Base-by-base conservation (phyloP, 1,284 basidiomycete species). In the Ceratobasidium sp. region DNA sequence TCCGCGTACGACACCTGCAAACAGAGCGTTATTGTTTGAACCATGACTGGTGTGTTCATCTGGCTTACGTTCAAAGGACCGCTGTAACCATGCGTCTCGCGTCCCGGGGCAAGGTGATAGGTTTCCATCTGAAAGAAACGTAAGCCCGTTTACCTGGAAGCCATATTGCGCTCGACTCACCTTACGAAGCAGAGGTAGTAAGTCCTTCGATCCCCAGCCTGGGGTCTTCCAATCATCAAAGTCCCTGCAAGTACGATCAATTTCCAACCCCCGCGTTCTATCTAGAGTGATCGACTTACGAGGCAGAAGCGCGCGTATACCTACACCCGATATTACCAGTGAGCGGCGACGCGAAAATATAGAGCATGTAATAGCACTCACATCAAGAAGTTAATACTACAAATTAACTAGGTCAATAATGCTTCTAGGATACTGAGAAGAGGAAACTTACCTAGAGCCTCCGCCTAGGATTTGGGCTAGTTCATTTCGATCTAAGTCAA, bases 211-310 rank as follows among this genome's bases (percentile, higher is more conserved):
- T 5, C 48, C 24, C 71, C 71, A 73, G 6, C 71, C 71, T 8
- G 57, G 47, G 48, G 71, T 54, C n/a, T 73, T 63, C 71, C 71
- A 73, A 27, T 73, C 71, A 53, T 63, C 71, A 54, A 50, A 63
- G n/a, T 73, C 71, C 24, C 71, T 73, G n/a, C 14, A 29, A 48
- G 45, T 31, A 19, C 11, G 29, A 57, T n/a, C 57, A 14, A 50
- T 24, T 24, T n/a, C 24, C 7, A 33, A 41, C 19, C 19, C 31
- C 14, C 2, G 9, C 27, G 4, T 27, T 0, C 14, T 9, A 29
- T 17, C 22, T 17, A 19, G 27, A 45, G 22, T 65, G 22, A 22
- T 11, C 22, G 17, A 56, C 71, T n/a, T 51, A 73, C 71, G 59
- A 73, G 24, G 59, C 50, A 44, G 71, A n/a, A 17, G 53, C 51